Evolutionary conservation across 2,329 filamentous ascomycete species (phyloP), one percentile per base, ranked within the genome.

Genomic region (Rhexocercosporidium sp.): DNA sequence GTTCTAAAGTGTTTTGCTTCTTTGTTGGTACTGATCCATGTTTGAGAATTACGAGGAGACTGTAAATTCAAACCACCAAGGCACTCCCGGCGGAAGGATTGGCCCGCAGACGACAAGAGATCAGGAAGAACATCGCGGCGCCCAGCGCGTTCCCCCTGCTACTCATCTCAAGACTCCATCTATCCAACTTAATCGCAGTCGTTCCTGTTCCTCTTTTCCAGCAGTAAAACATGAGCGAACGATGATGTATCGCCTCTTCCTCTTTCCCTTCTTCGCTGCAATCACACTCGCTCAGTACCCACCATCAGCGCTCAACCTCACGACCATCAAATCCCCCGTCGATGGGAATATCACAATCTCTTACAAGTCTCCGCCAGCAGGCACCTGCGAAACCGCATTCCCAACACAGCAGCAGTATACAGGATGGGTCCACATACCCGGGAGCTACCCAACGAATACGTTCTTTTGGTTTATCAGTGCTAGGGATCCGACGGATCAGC

Each of bases 381-480:
- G 86, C 54, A 88, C 85, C 14, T 93, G 91, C 77, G 84, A 81
- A 56, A 92, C 90, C 1, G 86, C 85, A 8, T 91, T 91, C 73
- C 75, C 82, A 53, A 82, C 81, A 0, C 90, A 93, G 77, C 85
- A 88, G 76, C 90, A 92, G 76, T 91, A 89, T 75, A 87, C 88
- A 3, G 90, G 90, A 74, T 92, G 91, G 84, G 86, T 92, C 65
- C 84, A 80, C 62, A 78, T 92, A 5, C 87, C 88, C 5, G 88
- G 82, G 53, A 78, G 80, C 31, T 86, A 82, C 71, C 78, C 82
- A 20, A 84, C 84, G 51, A 86, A 80, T 65, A 80, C 77, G 27
- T 83, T 83, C 76, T 83, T 83, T 75, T 83, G 81, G 81, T 83
- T 83, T 67, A 79, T 83, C 70, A 79, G 79, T 64, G 79, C 79